Percentiles rank a stretch among this genome's conserved stretches.
Conservation (phyloP, 169 alveolate species). For the Cryptosporidium muris region DNA sequence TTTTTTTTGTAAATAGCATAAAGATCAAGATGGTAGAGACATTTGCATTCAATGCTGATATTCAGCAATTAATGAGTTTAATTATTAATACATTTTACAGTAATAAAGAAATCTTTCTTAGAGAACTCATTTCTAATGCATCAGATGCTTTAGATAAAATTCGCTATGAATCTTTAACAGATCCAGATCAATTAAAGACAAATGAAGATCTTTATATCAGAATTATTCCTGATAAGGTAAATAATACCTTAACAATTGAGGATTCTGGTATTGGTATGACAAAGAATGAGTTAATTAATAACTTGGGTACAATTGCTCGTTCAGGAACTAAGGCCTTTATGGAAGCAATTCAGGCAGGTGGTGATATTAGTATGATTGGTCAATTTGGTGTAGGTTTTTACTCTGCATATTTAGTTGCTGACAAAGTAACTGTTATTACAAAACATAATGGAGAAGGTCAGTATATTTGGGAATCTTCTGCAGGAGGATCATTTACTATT, state of each 20-base stretch:
- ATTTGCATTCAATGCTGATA: constrained; percentile 98
- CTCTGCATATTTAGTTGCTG: constrained; percentile 99
- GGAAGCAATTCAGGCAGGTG: constrained; percentile 98
- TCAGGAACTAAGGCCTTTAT: constrained; percentile 99
- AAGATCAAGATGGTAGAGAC: constrained; percentile 80
- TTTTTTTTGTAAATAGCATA: constrained; percentile 1
- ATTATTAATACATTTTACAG: constrained; percentile 99
- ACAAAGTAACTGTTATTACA: constrained; percentile 96
- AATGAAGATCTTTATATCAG: constrained; percentile 93
- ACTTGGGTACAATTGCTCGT: constrained; percentile 98
- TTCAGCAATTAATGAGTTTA: constrained; percentile 95
- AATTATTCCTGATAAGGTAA: constrained; percentile 95
- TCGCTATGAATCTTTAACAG: constrained; percentile 96
- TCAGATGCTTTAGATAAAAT: constrained; percentile 99
- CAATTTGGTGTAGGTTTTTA: constrained; percentile 99
- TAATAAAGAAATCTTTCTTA: constrained; percentile 98
- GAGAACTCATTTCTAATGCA: constrained; percentile 99
- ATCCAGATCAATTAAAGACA: constrained; percentile 90
- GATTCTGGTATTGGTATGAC: constrained; percentile 99
- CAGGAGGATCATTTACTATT: constrained; percentile 98
- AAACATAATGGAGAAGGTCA: constrained; percentile 96
- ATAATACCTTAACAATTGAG: constrained; percentile 93
- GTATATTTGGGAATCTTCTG: constrained; percentile 98
- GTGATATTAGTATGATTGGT: constrained; percentile 99
- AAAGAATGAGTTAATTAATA: constrained; percentile 94